These are phyloP conservation scores for Aspergillus pseudoterreus DNA, from an alignment of 2,329 filamentous ascomycete genomes.

Conservation along the genomic window DNA sequence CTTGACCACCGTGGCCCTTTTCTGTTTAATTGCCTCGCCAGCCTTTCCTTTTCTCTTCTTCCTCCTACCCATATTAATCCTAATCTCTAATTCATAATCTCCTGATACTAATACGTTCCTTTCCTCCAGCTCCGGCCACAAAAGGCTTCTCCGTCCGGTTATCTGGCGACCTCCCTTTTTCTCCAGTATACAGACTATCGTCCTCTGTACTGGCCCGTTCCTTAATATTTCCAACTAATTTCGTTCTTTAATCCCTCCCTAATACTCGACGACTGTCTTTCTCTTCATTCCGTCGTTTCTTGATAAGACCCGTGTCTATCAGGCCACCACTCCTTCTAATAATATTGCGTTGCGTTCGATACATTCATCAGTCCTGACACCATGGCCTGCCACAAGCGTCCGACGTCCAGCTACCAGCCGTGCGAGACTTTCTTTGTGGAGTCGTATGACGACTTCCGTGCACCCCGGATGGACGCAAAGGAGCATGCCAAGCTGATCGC, in stretches of 20 bases:
- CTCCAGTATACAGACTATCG: constrained; percentile 37
- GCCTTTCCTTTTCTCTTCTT: constrained; percentile 11
- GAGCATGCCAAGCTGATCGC: constrained; percentile 76
- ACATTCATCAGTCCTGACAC: constrained; percentile 27
- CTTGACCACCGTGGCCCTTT: constrained; percentile 4
- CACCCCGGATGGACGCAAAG: constrained; percentile 60
- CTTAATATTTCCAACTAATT: constrained; percentile 56
- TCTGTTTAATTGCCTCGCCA: constrained; percentile 6
- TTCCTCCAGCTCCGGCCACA: constrained; percentile 30
- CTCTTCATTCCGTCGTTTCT: constrained; percentile 44
- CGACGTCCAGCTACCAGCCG: constrained; percentile 55
- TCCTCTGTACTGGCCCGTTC: constrained; percentile 38
- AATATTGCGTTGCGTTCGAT: constrained; percentile 16
- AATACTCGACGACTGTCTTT: constrained; percentile 48
- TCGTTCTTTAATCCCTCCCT: constrained; percentile 50
- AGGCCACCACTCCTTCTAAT: constrained; percentile 39
- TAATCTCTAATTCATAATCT: constrained; percentile 16
- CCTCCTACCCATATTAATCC: constrained; percentile 13
- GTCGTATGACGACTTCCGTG: constrained; percentile 49
- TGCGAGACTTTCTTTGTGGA: constrained; percentile 69
- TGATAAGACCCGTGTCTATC: constrained; percentile 32
- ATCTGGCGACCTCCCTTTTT: constrained; percentile 19
- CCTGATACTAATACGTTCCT: constrained; percentile 29
- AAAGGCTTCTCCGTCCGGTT: constrained; percentile 26
- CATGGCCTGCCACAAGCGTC: constrained; percentile 55